A percentile compares a stretch with the other conserved stretches of the same genome.
These are phyloP conservation scores for Teunomyces barrocoloradensis DNA, from an alignment of 805 yeast species.

Conservation along the genomic window DNA sequence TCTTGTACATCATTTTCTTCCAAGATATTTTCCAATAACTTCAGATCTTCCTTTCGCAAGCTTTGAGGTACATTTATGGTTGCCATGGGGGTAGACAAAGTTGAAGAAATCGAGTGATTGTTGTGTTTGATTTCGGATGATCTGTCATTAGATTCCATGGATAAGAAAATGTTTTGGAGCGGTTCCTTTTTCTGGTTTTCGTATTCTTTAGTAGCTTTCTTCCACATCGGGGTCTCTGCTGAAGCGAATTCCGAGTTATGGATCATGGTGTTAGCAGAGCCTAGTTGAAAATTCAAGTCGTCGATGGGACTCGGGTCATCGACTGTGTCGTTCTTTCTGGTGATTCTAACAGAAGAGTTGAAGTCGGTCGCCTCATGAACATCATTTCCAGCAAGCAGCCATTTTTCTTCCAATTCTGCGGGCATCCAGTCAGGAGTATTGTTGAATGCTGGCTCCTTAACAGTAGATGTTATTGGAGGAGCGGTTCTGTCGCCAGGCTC, in stretches of 20 bases:
- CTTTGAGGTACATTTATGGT: conserved; percentile 13
- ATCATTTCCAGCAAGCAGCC: conserved; percentile 25
- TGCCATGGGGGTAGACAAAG: conserved; percentile 38
- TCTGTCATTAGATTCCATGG: conserved; percentile 19
- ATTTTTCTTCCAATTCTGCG: conserved; percentile 31
- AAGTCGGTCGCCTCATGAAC: conserved; percentile 13
- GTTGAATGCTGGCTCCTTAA: conserved; percentile 6
- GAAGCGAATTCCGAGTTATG: conserved; percentile 23
- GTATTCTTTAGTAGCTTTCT: conserved; percentile 27
- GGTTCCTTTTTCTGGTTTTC: conserved; percentile 22
- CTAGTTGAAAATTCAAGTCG: conserved; percentile 16
- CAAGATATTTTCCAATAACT: conserved; percentile 16
- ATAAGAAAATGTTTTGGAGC: conserved; percentile 29
- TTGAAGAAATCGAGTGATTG: conserved; percentile 29
- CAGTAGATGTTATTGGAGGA: not conserved
- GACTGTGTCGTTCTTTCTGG: conserved; percentile 9
- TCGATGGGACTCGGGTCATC: conserved; percentile 2
- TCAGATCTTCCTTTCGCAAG: not conserved
- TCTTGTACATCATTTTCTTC: conserved; percentile 19
- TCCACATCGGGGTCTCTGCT: conserved; percentile 35
- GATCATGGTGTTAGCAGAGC: conserved; percentile 30
- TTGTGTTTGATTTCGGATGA: conserved; percentile 6
- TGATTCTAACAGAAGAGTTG: conserved; percentile 25
- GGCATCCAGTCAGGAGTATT: conserved; percentile 46
- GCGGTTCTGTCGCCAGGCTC: not conserved